These are phyloP conservation scores for Ustilago crameri DNA, from an alignment of 1,284 basidiomycete genomes.

Conservation along the genomic window DNA sequence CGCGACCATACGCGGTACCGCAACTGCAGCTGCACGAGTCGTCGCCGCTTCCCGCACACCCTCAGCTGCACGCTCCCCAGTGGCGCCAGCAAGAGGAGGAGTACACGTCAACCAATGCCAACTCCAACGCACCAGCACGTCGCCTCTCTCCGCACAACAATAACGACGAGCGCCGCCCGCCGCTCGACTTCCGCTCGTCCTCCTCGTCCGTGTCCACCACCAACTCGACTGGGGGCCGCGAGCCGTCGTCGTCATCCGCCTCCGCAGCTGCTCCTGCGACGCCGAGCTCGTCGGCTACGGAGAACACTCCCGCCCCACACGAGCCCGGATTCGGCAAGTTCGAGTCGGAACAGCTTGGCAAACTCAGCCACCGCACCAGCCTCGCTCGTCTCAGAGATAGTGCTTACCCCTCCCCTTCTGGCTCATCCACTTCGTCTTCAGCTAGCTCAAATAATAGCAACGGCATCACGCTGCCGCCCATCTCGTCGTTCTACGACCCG, in stretches of 20 bases:
- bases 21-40: constrained; percentile 14
- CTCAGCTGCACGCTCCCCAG: not conserved
- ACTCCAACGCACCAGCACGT: not conserved
- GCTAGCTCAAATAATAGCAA: not conserved
- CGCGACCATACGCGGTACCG: constrained; percentile 7
- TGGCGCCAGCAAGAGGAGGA: constrained; percentile 1
- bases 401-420: not conserved
- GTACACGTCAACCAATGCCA: too few species aligned
- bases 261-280: too few species aligned
- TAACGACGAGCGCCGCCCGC: constrained; percentile 12
- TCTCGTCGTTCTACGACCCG: constrained; percentile 2
- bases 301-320: too few species aligned
- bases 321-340: too few species aligned
- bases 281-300: too few species aligned
- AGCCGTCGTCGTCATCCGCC: too few species aligned
- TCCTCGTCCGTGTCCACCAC: constrained; percentile 21
- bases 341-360: too few species aligned
- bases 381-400: not conserved
- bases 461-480: constrained; percentile 2
- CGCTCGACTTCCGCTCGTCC: constrained; percentile 28
- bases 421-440: constrained; percentile 4
- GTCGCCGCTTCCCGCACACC: not conserved
- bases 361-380: not conserved
- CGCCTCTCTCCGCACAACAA: constrained; percentile 7
- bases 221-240: too few species aligned